Evolutionary conservation across 2,329 filamentous ascomycete genomes (phyloP).

Genomic region (Xylariaceae sp.): DNA sequence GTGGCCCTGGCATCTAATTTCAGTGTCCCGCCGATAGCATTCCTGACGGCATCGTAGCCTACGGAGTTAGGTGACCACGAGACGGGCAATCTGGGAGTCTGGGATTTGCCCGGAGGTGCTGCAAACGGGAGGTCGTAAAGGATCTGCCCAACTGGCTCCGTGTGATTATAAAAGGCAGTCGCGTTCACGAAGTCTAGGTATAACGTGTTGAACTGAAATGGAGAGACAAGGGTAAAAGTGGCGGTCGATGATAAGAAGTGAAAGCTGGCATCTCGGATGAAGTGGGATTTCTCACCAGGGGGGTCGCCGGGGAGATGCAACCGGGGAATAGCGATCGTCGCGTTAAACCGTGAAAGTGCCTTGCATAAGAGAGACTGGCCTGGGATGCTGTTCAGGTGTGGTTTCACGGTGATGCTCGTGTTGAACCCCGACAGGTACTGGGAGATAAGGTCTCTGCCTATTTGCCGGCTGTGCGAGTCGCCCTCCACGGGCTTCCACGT

Average conservation of each 20-base stretch:
- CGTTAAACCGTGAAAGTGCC: constrained; percentile 64
- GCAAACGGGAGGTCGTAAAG: constrained; percentile 68
- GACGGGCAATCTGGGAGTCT: constrained; percentile 74
- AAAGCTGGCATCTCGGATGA: constrained; percentile 81
- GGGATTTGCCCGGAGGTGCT: constrained; percentile 66
- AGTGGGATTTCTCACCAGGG: constrained; percentile 50
- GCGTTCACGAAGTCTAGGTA: constrained; percentile 77
- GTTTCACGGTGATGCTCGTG: constrained; percentile 68
- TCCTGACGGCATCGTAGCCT: constrained; percentile 75
- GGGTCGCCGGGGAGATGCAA: constrained; percentile 52
- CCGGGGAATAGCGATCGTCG: constrained; percentile 67
- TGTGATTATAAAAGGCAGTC: constrained; percentile 77
- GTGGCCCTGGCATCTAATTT: constrained; percentile 73
- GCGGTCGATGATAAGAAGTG: constrained; percentile 84
- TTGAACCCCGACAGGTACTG: constrained; percentile 86
- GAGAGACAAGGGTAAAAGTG: constrained; percentile 76
- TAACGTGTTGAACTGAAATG: constrained; percentile 65
- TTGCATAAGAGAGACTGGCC: constrained; percentile 64
- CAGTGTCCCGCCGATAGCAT: constrained; percentile 73
- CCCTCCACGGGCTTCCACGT: constrained; percentile 69
- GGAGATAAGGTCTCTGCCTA: constrained; percentile 70
- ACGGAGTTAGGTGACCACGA: constrained; percentile 70
- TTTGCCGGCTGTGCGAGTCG: constrained; percentile 53
- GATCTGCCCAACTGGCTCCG: constrained; percentile 72
- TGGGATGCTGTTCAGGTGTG: constrained; percentile 69